A percentile compares a stretch with the other conserved stretches of the same genome.
Evolutionary conservation across 192 early-diverging fungal species (phyloP).

Genomic region (Podila clonocystis): DNA sequence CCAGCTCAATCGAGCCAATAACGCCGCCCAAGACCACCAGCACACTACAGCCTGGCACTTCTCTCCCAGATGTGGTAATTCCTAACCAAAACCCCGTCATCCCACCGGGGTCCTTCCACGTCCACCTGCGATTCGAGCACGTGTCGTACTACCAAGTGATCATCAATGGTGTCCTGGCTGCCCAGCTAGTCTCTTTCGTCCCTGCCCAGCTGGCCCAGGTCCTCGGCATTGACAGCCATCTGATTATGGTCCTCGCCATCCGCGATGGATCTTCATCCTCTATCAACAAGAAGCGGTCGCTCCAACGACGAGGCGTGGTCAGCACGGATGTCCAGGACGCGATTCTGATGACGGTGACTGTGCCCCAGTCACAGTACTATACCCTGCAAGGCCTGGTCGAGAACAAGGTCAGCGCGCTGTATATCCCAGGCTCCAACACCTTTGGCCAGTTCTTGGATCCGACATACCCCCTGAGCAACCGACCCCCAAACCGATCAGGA

Average conservation of each 20-base stretch:
- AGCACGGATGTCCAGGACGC: conserved; percentile 16
- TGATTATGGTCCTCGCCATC: conserved; percentile 37
- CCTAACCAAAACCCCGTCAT: conserved; percentile 32
- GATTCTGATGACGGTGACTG: conserved; percentile 23
- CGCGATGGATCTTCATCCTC: conserved; percentile 13
- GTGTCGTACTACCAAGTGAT: conserved; percentile 49
- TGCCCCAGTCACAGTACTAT: conserved; percentile 24
- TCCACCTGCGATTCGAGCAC: conserved; percentile 23
- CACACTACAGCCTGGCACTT: conserved; percentile 23
- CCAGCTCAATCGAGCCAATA: conserved; percentile 30
- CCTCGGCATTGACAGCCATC: not conserved
- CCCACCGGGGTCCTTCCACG: conserved; percentile 20
- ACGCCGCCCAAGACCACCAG: conserved; percentile 11
- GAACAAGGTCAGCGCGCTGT: conserved; percentile 15
- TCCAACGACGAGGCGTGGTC: conserved; percentile 14
- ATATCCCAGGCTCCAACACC: not conserved
- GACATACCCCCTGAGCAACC: conserved; percentile 11
- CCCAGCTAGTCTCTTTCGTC: conserved; percentile 39
- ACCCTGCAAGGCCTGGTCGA: conserved; percentile 7
- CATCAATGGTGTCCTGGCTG: conserved; percentile 39
- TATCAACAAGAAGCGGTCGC: not conserved
- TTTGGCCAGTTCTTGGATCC: conserved; percentile 45
- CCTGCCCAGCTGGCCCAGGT: conserved; percentile 18
- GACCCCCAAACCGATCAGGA: conserved; percentile 5
- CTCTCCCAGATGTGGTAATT: conserved; percentile 39